Evolutionary conservation across 148 eudicot genomes (phyloP).

Genomic region (Dianthus caryophyllus): DNA sequence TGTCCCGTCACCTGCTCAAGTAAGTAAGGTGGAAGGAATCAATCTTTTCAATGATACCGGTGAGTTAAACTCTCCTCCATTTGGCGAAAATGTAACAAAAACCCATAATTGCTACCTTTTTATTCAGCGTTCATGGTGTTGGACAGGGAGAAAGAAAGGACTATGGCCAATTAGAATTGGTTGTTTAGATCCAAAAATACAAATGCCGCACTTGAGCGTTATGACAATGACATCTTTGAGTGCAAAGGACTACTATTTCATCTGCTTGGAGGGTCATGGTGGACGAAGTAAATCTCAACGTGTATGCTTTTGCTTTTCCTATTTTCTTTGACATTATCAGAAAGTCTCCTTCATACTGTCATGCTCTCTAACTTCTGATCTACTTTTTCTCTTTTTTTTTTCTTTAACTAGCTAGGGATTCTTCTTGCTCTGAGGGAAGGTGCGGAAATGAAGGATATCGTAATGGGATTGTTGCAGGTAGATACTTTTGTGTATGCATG

Average conservation of each 20-base stretch:
- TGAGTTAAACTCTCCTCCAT: conserved; percentile 22
- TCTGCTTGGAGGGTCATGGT: conserved; percentile 50
- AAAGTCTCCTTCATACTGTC: neutral
- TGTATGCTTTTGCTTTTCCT: conserved; percentile 20
- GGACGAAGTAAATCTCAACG: conserved; percentile 28
- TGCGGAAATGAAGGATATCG: conserved; percentile 48
- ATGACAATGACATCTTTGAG: conserved; percentile 55
- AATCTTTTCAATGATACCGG: conserved; percentile 47
- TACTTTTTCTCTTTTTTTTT: conserved; percentile 2
- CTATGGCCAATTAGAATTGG: conserved; percentile 65
- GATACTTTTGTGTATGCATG: neutral
- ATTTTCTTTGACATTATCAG: conserved; percentile 4
- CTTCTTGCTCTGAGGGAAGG: conserved; percentile 77
- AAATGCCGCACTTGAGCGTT: conserved; percentile 38
- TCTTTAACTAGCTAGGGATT: conserved; percentile 42
- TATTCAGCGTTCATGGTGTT: neutral
- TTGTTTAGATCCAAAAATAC: conserved; percentile 46
- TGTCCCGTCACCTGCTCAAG: conserved; percentile 91
- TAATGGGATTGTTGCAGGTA: conserved; percentile 81
- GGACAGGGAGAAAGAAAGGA: conserved; percentile 39
- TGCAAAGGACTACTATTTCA: conserved; percentile 63
- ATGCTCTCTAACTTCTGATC: neutral
- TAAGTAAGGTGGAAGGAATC: conserved; percentile 79
- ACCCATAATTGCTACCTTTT: neutral
- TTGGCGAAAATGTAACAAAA: neutral